Percentiles rank a stretch among this genome's conserved stretches.
phyloP scores from a whole-genome alignment of 805 yeast genomes.

The Wickerhamomyces ciferrii region DNA sequence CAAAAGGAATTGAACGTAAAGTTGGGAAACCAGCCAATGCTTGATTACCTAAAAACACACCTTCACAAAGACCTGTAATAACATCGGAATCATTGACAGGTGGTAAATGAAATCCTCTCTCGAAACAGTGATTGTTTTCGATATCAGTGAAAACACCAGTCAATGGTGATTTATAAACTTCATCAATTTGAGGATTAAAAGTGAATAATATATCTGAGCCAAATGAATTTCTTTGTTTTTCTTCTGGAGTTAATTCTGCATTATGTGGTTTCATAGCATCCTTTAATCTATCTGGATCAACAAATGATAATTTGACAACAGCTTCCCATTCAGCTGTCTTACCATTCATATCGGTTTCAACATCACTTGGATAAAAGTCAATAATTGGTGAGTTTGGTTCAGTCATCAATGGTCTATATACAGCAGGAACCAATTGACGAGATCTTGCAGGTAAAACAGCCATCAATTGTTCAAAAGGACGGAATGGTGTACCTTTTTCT shows the following conservation, averaged over 20 bases:
- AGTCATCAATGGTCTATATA: constrained; percentile 78
- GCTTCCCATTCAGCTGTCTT: constrained; percentile 98
- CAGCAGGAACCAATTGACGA: constrained; percentile 66
- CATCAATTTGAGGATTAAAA: constrained; percentile 71
- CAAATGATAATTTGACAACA: constrained; percentile 87
- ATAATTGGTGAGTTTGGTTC: constrained; percentile 81
- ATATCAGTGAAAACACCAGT: constrained; percentile 75
- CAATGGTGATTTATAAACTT: constrained; percentile 67
- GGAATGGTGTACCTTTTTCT: constrained; percentile 72
- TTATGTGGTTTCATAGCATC: constrained; percentile 70
- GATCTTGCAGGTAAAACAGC: constrained; percentile 96
- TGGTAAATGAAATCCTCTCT: constrained; percentile 50
- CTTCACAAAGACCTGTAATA: constrained; percentile 54
- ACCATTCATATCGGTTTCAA: constrained; percentile 87
- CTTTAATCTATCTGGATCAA: constrained; percentile 72
- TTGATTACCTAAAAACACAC: constrained; percentile 65
- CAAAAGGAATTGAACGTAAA: constrained; percentile 63
- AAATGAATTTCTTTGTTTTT: constrained; percentile 64
- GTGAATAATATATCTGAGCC: constrained; percentile 67
- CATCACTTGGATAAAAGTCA: constrained; percentile 88
- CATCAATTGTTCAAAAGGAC: constrained; percentile 95
- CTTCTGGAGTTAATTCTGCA: constrained; percentile 59
- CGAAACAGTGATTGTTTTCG: constrained; percentile 74
- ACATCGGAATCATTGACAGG: constrained; percentile 30
- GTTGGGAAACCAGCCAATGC: constrained; percentile 90